Base-by-base conservation (phyloP, 2,329 filamentous ascomycete genomes). In the Geosmithia putterillii region DNA sequence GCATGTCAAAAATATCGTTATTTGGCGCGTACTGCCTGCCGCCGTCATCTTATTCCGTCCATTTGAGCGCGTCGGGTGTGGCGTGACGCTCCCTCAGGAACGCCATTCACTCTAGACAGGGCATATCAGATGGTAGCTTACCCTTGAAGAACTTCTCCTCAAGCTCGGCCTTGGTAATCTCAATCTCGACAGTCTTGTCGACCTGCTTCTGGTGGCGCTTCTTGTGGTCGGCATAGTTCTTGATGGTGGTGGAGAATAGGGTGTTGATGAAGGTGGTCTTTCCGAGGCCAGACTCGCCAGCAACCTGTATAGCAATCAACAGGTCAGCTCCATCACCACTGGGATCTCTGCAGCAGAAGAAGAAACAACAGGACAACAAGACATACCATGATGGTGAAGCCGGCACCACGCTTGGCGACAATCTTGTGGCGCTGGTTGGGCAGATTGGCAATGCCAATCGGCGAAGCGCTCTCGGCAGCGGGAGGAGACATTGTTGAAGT, bases 131-230 rank as follows among this genome's bases (percentile, higher is more conserved):
- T 17, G 23, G 25, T 15, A 9, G 42, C 60, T 45, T 73, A 95
- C 90, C 90, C 79, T 98, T 98, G 83, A 98, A 98, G 77, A 98
- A 98, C 75, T 98, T 98, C 83, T 98, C 92, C 72, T 98, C 92
- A 51, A 98, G 74, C 74, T 98, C 92, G 47, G 92, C 92, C 79
- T 98, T 98, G 66, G 92, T 98, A 63, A 98, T 98, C 69, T 98
- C 92, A 56, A 98, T 98, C 74, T 98, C 94, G 52, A 98, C 92
- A 10, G 92, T 98, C 79, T 96, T 96, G 74, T 98, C 92, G 55
- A 96, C 80, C 74, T 98, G 92, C 81, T 98, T 98, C 71, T 92
- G 86, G 69, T 98, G 92, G 62, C 92, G 86, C 69, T 88, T 86
- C 78, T 95, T 95, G 79, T 98, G 90, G 69, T 98, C 92, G 77